Base-by-base conservation (phyloP, 257 asterid genomes). In the Ballota nigra region DNA sequence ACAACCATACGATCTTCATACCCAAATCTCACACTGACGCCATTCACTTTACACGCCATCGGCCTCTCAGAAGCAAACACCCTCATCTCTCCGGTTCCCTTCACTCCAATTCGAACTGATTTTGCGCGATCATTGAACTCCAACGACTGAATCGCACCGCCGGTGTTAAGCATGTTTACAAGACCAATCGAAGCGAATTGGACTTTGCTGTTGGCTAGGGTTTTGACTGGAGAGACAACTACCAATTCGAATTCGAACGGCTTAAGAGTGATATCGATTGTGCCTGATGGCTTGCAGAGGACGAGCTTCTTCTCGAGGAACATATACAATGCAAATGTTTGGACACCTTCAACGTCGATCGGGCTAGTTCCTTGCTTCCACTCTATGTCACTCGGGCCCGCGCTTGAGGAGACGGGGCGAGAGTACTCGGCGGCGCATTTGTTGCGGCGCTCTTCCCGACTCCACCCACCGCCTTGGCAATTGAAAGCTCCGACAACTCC, bases 391-490 rank as follows among this genome's bases (percentile, higher is more conserved):
- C 56, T 73, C 2, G 96, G 97, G 49, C 92, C 77, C 8, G 85
- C 74, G 2, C 58, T 24, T 56, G 96, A 80, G 47, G 89, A 81
- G 77, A 90, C 87, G 0, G 13, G 43, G 20, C 79, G 86, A 1
- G 98, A 92, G 79, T 78, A 79, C 24, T 92, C 86, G 28, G 96
- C 79, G 65, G 87, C 88, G 53, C 98, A 88, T 26, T 76, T 73
- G 89, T 90, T 92, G 62, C 94, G 88, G 23, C 98, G 82, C 15
- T 80, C 71, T 59, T 92, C 90, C 3, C 92, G 85, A 71, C 81
- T 67, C 98, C 98, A 92, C 6, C 98, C 98, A 68, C 98, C 98
- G 49, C 98, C 98, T 77, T 92, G 98, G 82, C 98, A 92, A 70
- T 90, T 92, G 74, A 92, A 92, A 4, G 95, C 88, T 1, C 98